phyloP scores from a whole-genome alignment of 192 early-diverging fungal species.

The Coemansia guatemalensis region DNA sequence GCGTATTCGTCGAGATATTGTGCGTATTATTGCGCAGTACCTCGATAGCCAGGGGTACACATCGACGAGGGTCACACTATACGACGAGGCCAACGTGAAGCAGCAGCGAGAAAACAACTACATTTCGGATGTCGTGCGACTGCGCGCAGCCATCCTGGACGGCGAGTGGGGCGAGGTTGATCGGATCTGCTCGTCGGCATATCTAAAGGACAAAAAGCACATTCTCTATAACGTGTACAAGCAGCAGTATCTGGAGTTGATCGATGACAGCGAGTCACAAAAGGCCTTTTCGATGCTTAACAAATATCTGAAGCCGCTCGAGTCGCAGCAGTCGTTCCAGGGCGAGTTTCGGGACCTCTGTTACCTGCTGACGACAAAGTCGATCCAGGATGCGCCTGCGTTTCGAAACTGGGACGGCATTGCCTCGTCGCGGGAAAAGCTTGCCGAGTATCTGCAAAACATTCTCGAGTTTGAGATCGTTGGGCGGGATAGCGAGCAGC shows the following conservation, averaged over 20 bases:
- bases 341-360: constrained; percentile 96
- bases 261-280: constrained; percentile 94
- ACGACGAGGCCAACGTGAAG: constrained; percentile 96
- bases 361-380: constrained; percentile 93
- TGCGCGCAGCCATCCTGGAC: constrained; percentile 90
- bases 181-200: constrained; percentile 75
- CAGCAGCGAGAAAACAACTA: constrained; percentile 82
- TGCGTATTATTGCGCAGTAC: constrained; percentile 93
- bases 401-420: constrained; percentile 98
- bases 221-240: constrained; percentile 95
- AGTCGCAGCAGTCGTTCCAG: constrained; percentile 86
- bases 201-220: constrained; percentile 77
- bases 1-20: constrained; percentile 76
- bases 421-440: constrained; percentile 77
- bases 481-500: constrained; percentile 61
- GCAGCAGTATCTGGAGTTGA: constrained; percentile 97
- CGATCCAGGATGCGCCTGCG: constrained; percentile 89
- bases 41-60: constrained; percentile 86
- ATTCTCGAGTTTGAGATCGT: constrained; percentile 90
- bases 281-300: constrained; percentile 97
- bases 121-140: constrained; percentile 73
- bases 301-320: constrained; percentile 92
- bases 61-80: constrained; percentile 78
- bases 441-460: constrained; percentile 89
- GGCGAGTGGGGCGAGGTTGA: constrained; percentile 98